Evolutionary conservation across 768 basidiomycete genomes (phyloP).

Genomic region (Pulveroboletus sp.): DNA sequence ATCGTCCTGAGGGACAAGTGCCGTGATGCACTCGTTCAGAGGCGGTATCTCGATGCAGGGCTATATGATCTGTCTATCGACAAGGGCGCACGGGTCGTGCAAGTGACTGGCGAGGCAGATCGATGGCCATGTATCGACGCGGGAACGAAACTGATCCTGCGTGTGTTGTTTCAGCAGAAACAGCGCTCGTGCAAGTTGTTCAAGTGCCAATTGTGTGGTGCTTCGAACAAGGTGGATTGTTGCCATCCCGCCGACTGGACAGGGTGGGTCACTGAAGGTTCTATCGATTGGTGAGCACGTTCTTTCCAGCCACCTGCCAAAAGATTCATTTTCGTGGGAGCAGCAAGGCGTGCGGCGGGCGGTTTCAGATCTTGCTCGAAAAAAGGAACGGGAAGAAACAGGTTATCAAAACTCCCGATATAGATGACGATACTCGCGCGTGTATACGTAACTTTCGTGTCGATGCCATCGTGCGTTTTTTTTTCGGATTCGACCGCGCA

Average conservation of each 20-base stretch:
- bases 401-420: neutral
- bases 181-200: conserved; percentile 11
- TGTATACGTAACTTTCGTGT: conserved; percentile 28
- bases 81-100: conserved; percentile 19
- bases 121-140: conserved; percentile 23
- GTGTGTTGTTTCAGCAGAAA: conserved; percentile 20
- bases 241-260: conserved; percentile 9
- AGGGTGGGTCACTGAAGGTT: conserved; percentile 21
- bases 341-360: conserved; percentile 19
- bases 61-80: conserved; percentile 25
- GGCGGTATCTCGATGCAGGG: conserved; percentile 21
- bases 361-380: conserved; percentile 24
- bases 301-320: neutral
- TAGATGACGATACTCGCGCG: conserved; percentile 17
- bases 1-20: conserved; percentile 15
- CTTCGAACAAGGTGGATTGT: conserved; percentile 16
- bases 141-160: conserved; percentile 24
- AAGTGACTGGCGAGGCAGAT: conserved; percentile 19
- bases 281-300: conserved; percentile 22
- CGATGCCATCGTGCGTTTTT: conserved; percentile 16
- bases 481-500: neutral
- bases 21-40: conserved; percentile 20
- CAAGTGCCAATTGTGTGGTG: conserved; percentile 21
- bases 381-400: conserved; percentile 12
- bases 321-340: neutral